Conservation (phyloP, 2,329 filamentous ascomycete species). For the Iodosphaeria phyllophila region DNA sequence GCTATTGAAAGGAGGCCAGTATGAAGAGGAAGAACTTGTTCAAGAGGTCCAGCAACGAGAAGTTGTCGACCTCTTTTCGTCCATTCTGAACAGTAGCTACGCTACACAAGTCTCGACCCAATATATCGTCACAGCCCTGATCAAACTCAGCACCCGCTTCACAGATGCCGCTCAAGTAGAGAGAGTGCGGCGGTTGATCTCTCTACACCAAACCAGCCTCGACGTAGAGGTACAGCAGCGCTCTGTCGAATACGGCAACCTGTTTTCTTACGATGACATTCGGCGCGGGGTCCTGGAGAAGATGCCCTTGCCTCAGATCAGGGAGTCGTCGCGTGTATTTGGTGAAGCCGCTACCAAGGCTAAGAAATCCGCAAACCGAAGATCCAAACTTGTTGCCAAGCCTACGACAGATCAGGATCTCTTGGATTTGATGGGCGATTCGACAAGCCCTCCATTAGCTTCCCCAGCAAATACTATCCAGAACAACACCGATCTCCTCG, state of each 20-base stretch:
- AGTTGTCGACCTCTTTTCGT: constrained; percentile 78
- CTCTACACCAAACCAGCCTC: constrained; percentile 64
- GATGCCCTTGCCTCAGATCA: constrained; percentile 95
- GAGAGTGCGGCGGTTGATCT: constrained; percentile 60
- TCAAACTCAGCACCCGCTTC: constrained; percentile 86
- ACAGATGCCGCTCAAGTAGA: constrained; percentile 73
- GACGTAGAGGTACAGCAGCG: constrained; percentile 94
- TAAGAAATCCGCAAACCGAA: constrained; percentile 52
- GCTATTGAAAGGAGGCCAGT: constrained; percentile 73
- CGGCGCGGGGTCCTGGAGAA: constrained; percentile 83
- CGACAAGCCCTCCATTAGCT: constrained; percentile 37
- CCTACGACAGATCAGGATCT: constrained; percentile 73
- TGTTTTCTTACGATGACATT: constrained; percentile 82
- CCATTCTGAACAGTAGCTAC: constrained; percentile 88
- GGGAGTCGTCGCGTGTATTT: constrained; percentile 81
- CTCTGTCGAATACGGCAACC: constrained; percentile 83
- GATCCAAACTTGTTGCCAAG: constrained; percentile 53
- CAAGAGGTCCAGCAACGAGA: constrained; percentile 68
- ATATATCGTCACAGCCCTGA: constrained; percentile 86
- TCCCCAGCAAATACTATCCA: constrained; percentile 35
- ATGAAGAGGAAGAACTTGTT: constrained; percentile 85
- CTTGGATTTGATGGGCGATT: constrained; percentile 79
- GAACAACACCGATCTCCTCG: constrained; percentile 72
- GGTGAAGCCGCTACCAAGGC: constrained; percentile 58
- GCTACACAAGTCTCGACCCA: constrained; percentile 80